These are phyloP conservation scores for Carpinus viminea DNA, from an alignment of 306 rosid genomes.

Conservation along the genomic window DNA sequence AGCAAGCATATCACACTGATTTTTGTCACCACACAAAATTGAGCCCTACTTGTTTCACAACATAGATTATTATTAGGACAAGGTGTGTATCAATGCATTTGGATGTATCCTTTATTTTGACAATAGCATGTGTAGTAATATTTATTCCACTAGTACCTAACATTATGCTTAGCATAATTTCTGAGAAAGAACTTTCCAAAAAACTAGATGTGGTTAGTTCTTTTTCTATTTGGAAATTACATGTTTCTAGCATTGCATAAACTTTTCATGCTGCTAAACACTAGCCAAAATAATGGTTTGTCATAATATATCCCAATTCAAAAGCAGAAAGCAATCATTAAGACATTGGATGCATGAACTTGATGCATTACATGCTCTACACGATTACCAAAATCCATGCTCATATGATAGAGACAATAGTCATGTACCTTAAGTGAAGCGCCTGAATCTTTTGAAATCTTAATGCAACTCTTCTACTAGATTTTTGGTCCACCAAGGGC, in stretches of 20 bases:
- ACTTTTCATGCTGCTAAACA: too few relatives aligned
- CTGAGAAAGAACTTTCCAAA: conserved; percentile 3
- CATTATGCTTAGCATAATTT: background rate
- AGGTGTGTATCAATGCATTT: background rate
- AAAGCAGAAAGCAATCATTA: background rate
- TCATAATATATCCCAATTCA: background rate
- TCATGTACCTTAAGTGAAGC: conserved; percentile 45
- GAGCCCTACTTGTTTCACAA: background rate
- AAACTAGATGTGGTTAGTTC: background rate
- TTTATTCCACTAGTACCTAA: background rate
- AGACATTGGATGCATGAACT: background rate
- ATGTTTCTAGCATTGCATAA: background rate
- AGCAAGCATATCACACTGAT: background rate
- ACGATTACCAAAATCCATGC: background rate
- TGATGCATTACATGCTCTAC: background rate
- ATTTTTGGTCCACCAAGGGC: conserved; percentile 29
- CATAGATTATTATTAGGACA: background rate
- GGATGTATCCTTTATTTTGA: background rate
- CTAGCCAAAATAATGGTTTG: background rate
- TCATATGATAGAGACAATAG: conserved; percentile 14
- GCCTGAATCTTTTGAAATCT: conserved; percentile 54
- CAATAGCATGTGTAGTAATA: background rate
- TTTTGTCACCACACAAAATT: background rate
- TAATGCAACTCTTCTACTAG: conserved; percentile 48
- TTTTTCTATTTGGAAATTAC: background rate